A percentile compares a stretch with the other conserved stretches of the same genome.
phyloP scores from a whole-genome alignment of 257 asterid genomes.

The Agastache rugosa region DNA sequence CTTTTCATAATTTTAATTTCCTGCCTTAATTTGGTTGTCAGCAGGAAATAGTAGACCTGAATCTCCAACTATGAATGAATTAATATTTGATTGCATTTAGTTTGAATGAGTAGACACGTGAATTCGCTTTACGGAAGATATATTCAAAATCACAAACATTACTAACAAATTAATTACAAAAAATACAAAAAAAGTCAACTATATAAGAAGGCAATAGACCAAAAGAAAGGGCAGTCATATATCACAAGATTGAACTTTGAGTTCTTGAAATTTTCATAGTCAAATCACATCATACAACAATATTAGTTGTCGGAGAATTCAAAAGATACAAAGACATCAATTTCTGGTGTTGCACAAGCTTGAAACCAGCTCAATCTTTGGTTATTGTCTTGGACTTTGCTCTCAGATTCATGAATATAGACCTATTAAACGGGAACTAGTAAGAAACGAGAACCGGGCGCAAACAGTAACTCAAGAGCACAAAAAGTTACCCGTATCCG shows the following conservation, averaged over 20 bases:
- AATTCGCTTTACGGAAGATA: no score
- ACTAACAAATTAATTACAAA: no score
- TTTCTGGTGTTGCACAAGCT: no score
- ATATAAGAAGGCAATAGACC: neutral
- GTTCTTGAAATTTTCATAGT: neutral
- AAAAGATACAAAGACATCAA: neutral
- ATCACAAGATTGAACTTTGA: neutral
- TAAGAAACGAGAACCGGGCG: neutral
- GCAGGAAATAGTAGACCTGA: no score
- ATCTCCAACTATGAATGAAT: no score
- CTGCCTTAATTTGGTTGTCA: no score
- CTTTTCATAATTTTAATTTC: no score
- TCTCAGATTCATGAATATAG: constrained; percentile 51
- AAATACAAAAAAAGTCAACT: neutral
- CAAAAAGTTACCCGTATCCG: neutral
- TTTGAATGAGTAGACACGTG: no score
- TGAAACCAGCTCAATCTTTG: neutral
- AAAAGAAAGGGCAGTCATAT: neutral
- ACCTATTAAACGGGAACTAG: neutral
- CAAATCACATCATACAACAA: neutral
- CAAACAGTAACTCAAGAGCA: neutral
- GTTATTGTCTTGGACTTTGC: constrained; percentile 63
- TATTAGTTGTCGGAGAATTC: neutral
- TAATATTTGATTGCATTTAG: no score
- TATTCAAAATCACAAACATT: no score